Conservation (phyloP, 148 eudicot species). For the Chenopodium suecicum region DNA sequence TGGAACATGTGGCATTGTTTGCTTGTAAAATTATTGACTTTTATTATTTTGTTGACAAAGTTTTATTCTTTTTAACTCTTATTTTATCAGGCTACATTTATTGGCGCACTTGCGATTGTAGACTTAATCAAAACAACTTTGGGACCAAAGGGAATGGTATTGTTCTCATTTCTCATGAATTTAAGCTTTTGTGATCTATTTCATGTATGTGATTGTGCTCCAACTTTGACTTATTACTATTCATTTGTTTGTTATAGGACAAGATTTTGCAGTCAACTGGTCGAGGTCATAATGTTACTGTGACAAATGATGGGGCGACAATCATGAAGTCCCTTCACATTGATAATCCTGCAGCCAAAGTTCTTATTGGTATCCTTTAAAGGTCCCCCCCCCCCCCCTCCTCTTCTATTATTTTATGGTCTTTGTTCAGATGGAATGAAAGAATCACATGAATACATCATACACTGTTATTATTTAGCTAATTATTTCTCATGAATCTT, state of each 20-base stretch:
- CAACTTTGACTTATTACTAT: not conserved
- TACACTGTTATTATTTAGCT: not conserved
- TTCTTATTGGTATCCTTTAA: conserved; percentile 87
- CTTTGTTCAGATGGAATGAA: not conserved
- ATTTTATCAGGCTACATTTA: conserved; percentile 59
- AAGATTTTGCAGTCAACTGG: conserved; percentile 96
- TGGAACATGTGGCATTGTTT: not conserved
- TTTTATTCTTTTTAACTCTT: not conserved
- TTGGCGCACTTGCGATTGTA: conserved; percentile 89
- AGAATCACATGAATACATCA: not conserved
- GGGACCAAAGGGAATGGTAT: conserved; percentile 99
- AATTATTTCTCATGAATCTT: no score
- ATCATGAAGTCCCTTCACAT: conserved; percentile 93
- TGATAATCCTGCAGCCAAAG: conserved; percentile 98
- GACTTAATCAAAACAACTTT: conserved; percentile 95
- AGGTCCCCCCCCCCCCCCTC: not conserved
- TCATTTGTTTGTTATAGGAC: conserved; percentile 47
- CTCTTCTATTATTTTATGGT: not conserved
- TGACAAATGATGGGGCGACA: conserved; percentile 98
- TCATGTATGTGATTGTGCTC: not conserved
- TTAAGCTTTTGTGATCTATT: conserved; percentile 5
- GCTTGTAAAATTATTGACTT: not conserved
- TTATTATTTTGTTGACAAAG: not conserved
- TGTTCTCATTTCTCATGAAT: conserved; percentile 12
- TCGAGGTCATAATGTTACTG: conserved; percentile 84